Evolutionary conservation across 1,284 basidiomycete genomes (phyloP).

Genomic region (Naganishia albida): DNA sequence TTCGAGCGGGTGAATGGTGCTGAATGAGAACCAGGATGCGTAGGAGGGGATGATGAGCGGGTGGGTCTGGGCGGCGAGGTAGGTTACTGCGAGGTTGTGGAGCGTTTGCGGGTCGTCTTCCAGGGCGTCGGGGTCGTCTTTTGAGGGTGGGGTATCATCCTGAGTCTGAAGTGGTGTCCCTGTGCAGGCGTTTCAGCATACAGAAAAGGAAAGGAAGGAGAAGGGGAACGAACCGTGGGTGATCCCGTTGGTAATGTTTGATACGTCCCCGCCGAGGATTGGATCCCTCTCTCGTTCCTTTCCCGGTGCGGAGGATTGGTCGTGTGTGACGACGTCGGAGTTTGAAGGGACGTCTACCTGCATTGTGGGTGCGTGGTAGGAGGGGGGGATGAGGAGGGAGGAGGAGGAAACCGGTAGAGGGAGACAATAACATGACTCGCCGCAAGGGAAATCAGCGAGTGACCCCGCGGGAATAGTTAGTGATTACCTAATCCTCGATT

Average conservation of each 20-base stretch:
- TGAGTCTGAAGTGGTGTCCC: not conserved
- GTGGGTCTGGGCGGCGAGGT: conserved; percentile 95
- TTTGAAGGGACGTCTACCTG: conserved; percentile 23
- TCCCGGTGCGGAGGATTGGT: conserved; percentile 49
- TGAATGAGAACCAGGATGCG: conserved; percentile 97
- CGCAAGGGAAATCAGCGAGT: not conserved
- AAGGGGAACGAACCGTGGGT: conserved; percentile 33
- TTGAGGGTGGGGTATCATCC: not conserved
- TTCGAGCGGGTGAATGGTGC: conserved; percentile 89
- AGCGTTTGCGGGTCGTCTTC: conserved; percentile 45
- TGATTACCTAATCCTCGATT: not conserved
- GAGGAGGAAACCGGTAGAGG: not conserved
- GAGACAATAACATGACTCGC: not conserved
- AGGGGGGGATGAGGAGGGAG: not conserved
- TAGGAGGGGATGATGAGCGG: conserved; percentile 97
- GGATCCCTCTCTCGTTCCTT: conserved; percentile 55
- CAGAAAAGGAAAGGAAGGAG: not conserved
- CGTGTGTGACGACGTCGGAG: conserved; percentile 45
- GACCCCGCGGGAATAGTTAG: not conserved
- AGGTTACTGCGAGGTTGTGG: conserved; percentile 58
- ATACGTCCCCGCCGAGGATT: conserved; percentile 50
- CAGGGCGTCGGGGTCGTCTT: conserved; percentile 24
- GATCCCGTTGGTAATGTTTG: conserved; percentile 48
- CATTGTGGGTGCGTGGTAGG: conserved; percentile 8
- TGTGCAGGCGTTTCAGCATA: not conserved